Conservation (phyloP, 2,329 filamentous ascomycete species). For the Diaporthe amygdali region DNA sequence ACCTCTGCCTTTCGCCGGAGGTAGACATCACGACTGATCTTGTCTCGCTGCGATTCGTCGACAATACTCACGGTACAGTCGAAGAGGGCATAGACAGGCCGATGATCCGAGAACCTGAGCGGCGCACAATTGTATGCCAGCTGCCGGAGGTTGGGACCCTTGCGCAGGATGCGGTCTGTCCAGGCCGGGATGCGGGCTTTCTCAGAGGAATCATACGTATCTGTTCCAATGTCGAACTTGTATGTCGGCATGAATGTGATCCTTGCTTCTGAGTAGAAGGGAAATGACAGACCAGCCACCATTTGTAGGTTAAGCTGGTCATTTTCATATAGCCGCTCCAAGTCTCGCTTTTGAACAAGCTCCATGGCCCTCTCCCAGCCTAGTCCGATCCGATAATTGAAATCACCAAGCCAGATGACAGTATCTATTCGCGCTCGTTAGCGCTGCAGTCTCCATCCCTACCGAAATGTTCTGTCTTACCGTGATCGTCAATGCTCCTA, state of each 20-base stretch:
- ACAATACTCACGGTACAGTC: slow-evolving; percentile 82
- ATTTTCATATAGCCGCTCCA: slow-evolving; percentile 85
- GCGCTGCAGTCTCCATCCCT: not conserved
- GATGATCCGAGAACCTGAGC: slow-evolving; percentile 89
- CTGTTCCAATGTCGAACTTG: slow-evolving; percentile 89
- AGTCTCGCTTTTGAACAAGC: slow-evolving; percentile 73
- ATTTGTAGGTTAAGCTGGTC: slow-evolving; percentile 98
- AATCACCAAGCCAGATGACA: slow-evolving; percentile 95
- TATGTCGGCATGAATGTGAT: slow-evolving; percentile 94
- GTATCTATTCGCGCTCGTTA: slow-evolving; percentile 53
- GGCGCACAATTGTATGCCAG: slow-evolving; percentile 82
- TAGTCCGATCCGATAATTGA: slow-evolving; percentile 96
- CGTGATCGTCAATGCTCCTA: slow-evolving; percentile 88
- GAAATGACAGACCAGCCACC: slow-evolving; percentile 89
- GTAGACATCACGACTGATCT: slow-evolving; percentile 78
- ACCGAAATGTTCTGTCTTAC: slow-evolving; percentile 41
- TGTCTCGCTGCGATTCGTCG: slow-evolving; percentile 74
- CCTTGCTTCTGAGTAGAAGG: slow-evolving; percentile 86
- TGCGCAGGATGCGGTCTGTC: slow-evolving; percentile 92
- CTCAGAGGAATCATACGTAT: slow-evolving; percentile 93
- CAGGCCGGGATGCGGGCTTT: slow-evolving; percentile 95
- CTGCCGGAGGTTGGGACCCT: slow-evolving; percentile 83
- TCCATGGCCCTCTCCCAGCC: slow-evolving; percentile 77
- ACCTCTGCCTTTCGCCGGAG: slow-evolving; percentile 69
- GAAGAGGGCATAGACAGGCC: slow-evolving; percentile 93